Evolutionary conservation across 2,329 filamentous ascomycete genomes (phyloP).

Genomic region (Fusarium sp.): DNA sequence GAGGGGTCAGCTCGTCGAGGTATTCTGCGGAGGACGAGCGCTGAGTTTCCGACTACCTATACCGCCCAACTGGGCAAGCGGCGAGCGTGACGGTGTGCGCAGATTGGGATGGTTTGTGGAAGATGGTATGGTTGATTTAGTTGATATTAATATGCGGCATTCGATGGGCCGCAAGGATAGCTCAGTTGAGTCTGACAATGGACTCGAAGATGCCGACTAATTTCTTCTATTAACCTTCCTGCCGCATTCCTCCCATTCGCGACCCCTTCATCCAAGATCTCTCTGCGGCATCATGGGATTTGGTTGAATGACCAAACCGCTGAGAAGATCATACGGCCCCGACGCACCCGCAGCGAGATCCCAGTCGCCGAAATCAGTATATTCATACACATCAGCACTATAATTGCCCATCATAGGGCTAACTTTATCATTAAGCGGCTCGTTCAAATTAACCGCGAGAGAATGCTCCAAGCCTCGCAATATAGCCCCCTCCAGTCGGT

Average conservation of each 20-base stretch:
- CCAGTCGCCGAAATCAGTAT: conserved; percentile 52
- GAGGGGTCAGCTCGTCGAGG: conserved; percentile 45
- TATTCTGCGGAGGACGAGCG: conserved; percentile 48
- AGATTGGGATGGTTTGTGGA: conserved; percentile 49
- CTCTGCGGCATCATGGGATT: conserved; percentile 43
- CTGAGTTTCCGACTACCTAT: conserved; percentile 47
- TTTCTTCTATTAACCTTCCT: conserved; percentile 13
- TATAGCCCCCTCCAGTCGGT: conserved; percentile 53
- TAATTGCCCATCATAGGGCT: conserved; percentile 47
- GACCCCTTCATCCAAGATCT: conserved; percentile 33
- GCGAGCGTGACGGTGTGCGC: conserved; percentile 25
- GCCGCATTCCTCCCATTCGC: neutral
- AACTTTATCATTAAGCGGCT: conserved; percentile 47
- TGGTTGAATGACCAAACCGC: conserved; percentile 42
- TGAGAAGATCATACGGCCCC: conserved; percentile 49
- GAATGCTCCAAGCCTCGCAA: conserved; percentile 53
- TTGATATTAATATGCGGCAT: conserved; percentile 43
- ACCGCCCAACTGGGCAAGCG: conserved; percentile 17
- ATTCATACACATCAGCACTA: conserved; percentile 46
- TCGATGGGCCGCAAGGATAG: conserved; percentile 31
- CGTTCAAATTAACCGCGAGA: conserved; percentile 50
- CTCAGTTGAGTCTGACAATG: conserved; percentile 33
- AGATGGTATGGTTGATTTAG: conserved; percentile 46
- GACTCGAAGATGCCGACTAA: conserved; percentile 37
- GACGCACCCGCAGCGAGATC: conserved; percentile 45